Base-by-base conservation (phyloP, 345 rosid genomes). In the Gossypium turneri region DNA sequence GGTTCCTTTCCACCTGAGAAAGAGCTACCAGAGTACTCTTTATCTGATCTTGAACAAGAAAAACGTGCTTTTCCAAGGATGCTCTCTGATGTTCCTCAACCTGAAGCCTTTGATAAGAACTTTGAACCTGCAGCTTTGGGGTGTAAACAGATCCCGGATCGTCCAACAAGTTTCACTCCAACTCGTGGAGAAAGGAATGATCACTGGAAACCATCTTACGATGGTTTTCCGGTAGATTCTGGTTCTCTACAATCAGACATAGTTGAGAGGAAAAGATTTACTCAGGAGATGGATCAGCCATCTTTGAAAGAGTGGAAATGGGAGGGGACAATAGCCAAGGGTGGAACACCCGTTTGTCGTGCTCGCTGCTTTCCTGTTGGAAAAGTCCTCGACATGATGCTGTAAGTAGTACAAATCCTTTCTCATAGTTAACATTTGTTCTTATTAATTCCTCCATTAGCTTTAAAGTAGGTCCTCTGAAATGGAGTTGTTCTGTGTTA, bases 291-390 rank as follows among this genome's bases (percentile, higher is more conserved):
- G 62, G 85, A 79, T 71, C 85, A 47, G 70, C 74, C 90, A 73
- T 83, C 95, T 34, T 73, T 90, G 58, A 88, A 85, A 52, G 89
- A 91, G 78, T 94, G 98, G 98, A 92, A 94, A 85, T 94, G 98
- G 98, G 97, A 94, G 80, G 98, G 98, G 60, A 89, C 92, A 62
- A 85, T 94, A 68, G 98, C 97, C 20, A 92, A 94, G 85, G 97
- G 97, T 73, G 98, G 98, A 70, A 88, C 88, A 75, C 93, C 94
- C 12, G 87, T 94, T 70, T 94, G 98, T 77, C 92, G 82, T 79
- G 98, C 97, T 77, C 93, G 90, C 68, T 89, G 90, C 84, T 94
- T 92, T 81, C 97, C 97, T 7, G 98, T 94, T 70, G 98, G 97
- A 61, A 94, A 94, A 86, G 84, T 82, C 61, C 84, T 89, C 79